Conservation (phyloP, 2,329 filamentous ascomycete species). For the Fusarium pilosicola region DNA sequence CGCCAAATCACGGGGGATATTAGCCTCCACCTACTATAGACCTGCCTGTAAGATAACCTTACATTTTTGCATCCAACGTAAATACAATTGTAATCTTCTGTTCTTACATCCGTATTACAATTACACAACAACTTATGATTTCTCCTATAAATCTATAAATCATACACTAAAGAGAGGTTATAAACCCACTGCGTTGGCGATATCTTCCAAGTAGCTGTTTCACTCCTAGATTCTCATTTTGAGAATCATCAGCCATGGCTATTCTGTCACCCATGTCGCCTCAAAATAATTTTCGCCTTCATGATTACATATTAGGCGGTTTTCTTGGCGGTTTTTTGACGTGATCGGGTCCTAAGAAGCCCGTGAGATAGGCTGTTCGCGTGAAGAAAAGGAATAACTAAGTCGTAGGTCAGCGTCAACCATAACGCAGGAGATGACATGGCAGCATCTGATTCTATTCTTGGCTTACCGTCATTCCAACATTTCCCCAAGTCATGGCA, state of each 20-base stretch:
- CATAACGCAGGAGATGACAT: neutral
- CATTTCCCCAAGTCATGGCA: slow-evolving; percentile 76
- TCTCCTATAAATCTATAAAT: neutral
- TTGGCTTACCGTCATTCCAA: slow-evolving; percentile 69
- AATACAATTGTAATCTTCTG: neutral
- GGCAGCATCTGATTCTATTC: neutral
- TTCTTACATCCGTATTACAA: neutral
- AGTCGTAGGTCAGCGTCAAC: neutral
- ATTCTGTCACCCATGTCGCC: neutral
- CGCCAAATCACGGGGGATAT: neutral
- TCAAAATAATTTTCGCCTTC: neutral
- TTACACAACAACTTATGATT: neutral
- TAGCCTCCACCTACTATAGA: neutral
- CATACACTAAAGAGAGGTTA: neutral
- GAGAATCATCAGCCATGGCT: neutral
- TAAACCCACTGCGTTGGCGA: neutral
- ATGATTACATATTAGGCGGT: slow-evolving; percentile 16
- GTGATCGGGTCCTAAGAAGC: slow-evolving; percentile 65
- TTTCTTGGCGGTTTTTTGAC: slow-evolving; percentile 42
- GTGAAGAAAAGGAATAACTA: slow-evolving; percentile 66
- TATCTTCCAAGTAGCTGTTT: neutral
- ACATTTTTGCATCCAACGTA: neutral
- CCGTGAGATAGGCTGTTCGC: slow-evolving; percentile 67
- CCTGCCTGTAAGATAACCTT: neutral
- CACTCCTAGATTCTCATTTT: neutral